Base-by-base conservation (phyloP, 2,329 filamentous ascomycete genomes). In the Diplodia intermedia region DNA sequence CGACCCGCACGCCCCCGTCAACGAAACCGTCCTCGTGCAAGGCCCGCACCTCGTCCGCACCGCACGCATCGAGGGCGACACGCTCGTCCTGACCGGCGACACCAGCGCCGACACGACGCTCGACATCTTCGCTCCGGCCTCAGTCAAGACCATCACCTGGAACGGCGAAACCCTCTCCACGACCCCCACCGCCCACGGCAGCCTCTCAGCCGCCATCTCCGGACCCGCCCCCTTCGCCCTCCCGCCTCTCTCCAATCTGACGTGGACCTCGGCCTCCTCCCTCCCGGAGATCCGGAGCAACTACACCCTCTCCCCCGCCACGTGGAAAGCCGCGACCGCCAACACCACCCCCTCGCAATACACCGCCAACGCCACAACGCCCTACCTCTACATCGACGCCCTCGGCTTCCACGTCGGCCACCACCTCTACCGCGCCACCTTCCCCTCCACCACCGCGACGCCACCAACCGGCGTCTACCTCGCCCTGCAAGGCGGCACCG, bases 401-500 rank as follows among this genome's bases (percentile, higher is more conserved):
- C 80, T 81, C 54, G 79, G 77, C 40, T 79, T 80, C 72, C 79
- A 81, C 70, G 78, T 79, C 70, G 77, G 75, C 71, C 78, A 78
- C 71, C 75, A 80, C 57, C 74, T 81, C 65, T 81, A 78, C 75
- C 78, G 79, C n/a, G 79, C 76, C 6, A 75, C 75, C 70, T 81
- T 81, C 65, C 71, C 78, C 1, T 76, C 75, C 7, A 57, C 74
- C n/a, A 73, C 76, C 49, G 82, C 79, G 2, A 4, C 31, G 31
- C 31, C 31, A 5, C 43, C n/a, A 0, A 9, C 43, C 0, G 81
- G 79, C 1, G 78, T 86, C 7, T 82, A 81, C 69, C 80, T 88
- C n/a, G 80, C 85, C 68, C 73, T 87, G 38, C 83, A 83, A 9
- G 86, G 86, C 29, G 86, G 86, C 29, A 78, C 79, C 43, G 85